A percentile compares a stretch with the other conserved stretches of the same genome.
Evolutionary conservation across 1,139 yeast genomes (phyloP).

Genomic region (Debaryomyces robertsiae): DNA sequence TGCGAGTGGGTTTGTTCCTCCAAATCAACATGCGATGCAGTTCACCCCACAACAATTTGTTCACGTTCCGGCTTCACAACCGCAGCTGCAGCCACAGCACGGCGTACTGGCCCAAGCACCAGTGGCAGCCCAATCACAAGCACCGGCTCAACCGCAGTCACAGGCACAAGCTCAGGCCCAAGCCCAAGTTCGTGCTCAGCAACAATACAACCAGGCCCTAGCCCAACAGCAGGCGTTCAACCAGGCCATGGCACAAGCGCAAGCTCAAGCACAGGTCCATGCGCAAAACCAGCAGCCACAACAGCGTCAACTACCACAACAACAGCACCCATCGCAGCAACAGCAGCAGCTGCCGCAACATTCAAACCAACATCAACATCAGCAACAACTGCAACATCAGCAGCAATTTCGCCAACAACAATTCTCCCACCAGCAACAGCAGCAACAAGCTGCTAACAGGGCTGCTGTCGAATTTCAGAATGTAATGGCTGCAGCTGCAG

Average conservation of each 20-base stretch:
- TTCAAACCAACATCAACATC: constrained; percentile 3
- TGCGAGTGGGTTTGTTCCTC: constrained; percentile 10
- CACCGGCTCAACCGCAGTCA: not conserved
- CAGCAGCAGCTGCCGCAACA: constrained; percentile 8
- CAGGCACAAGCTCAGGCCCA: constrained; percentile 15
- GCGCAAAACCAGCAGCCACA: constrained; percentile 13
- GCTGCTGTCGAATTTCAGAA: constrained; percentile 18
- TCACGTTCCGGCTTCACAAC: constrained; percentile 13
- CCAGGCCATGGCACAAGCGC: constrained; percentile 29
- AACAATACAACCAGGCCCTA: constrained; percentile 15
- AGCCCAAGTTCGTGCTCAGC: constrained; percentile 14
- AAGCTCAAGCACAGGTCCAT: constrained; percentile 15
- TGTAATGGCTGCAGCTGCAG: constrained; percentile 18
- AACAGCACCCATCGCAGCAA: too few species aligned
- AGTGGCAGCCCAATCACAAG: constrained; percentile 14
- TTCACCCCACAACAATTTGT: constrained; percentile 10
- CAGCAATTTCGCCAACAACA: constrained; percentile 6
- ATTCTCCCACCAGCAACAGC: constrained; percentile 7
- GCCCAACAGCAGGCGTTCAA: constrained; percentile 21
- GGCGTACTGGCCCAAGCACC: constrained; percentile 11
- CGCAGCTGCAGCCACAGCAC: constrained; percentile 11
- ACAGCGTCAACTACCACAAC: constrained; percentile 13
- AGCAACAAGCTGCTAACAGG: constrained; percentile 12
- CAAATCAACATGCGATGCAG: constrained; percentile 12
- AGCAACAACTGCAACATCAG: constrained; percentile 11